phyloP scores from a whole-genome alignment of 2,329 filamentous ascomycete species.

The Exophiala alcalophila region DNA sequence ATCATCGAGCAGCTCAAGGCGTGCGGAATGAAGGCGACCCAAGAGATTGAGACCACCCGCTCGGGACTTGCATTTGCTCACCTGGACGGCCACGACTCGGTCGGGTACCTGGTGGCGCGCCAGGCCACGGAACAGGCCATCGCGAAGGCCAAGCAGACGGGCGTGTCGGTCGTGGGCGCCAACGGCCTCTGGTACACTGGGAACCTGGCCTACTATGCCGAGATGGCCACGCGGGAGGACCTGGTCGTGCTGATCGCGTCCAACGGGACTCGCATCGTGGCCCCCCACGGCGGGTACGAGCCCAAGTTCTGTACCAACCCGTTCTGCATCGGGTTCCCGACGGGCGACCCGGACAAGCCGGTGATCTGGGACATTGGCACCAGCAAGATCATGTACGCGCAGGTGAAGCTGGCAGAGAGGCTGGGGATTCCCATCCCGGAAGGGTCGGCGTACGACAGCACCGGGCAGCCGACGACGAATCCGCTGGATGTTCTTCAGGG shows the following conservation, averaged over 20 bases:
- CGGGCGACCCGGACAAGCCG: constrained; percentile 3
- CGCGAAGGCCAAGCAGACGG: constrained; percentile 7
- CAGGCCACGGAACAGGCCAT: constrained; percentile 12
- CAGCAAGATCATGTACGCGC: constrained; percentile 17
- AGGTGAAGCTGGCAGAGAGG: constrained; percentile 11
- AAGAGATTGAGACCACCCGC: constrained; percentile 11
- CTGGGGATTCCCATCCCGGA: constrained; percentile 9
- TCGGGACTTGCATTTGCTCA: constrained; percentile 11
- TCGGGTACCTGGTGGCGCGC: constrained; percentile 13
- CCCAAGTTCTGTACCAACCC: constrained; percentile 20
- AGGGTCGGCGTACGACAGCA: constrained; percentile 9
- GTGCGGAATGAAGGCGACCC: background rate
- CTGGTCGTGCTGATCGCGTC: constrained; percentile 15
- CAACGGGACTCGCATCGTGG: constrained; percentile 15
- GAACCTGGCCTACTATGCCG: constrained; percentile 15
- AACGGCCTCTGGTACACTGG: constrained; percentile 38
- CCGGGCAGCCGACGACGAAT: constrained; percentile 11
- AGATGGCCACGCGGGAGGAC: constrained; percentile 12
- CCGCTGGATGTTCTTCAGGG: constrained; percentile 11
- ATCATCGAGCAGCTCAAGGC: constrained; percentile 12
- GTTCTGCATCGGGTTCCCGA: constrained; percentile 17
- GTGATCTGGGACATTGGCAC: constrained; percentile 21
- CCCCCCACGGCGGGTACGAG: constrained; percentile 14
- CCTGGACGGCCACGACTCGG: constrained; percentile 11
- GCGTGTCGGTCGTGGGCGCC: constrained; percentile 44